Evolutionary conservation across 2,329 filamentous ascomycete species (phyloP), one percentile per base, ranked within the genome.

Genomic region (Sporothrix schenckii): DNA sequence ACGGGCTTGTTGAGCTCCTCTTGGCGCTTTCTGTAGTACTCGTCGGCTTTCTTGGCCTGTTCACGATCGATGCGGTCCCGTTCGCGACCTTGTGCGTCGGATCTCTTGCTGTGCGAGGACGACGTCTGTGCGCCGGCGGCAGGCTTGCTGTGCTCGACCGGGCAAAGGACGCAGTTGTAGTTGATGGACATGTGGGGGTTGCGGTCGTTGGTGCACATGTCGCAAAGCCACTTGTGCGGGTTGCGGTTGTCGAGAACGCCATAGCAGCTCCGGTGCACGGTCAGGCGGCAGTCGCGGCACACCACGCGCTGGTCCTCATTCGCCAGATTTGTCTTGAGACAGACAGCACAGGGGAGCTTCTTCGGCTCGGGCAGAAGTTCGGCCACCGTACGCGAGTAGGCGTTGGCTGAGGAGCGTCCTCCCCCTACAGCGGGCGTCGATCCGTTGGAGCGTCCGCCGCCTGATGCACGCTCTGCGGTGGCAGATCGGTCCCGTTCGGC

Each of bases 161-260:
- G 92, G 77, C 95, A 99, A 47, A 99, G 83, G 66, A 97, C 91
- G 80, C 95, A 99, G 81, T 94, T 92, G 80, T 98, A 98, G 77
- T 91, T 89, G 71, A 96, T 94, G n/a, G 95, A 97, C 58, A 97
- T 90, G 74, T 92, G 89, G 5, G 94, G 93, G 76, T 91, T 94
- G 78, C 93, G 93, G 78, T 99, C 95, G 77, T 99, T 99, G 50
- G 89, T 85, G 80, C 95, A 99, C 87, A 94, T 97, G 80, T 98
- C 95, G 79, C 95, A 99, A 53, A 91, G 88, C 95, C 95, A 99
- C 80, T 97, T 97, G 58, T 85, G 87, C 44, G 88, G 86, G 69
- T 85, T 86, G 54, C 92, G 88, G 70, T 90, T 88, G 60, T 90
- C 88, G 52, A 87, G 74, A 44, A 98, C 85, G n/a, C 95, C 95